Conservation (phyloP, 306 rosid genomes). For the Arachis stenosperma region DNA sequence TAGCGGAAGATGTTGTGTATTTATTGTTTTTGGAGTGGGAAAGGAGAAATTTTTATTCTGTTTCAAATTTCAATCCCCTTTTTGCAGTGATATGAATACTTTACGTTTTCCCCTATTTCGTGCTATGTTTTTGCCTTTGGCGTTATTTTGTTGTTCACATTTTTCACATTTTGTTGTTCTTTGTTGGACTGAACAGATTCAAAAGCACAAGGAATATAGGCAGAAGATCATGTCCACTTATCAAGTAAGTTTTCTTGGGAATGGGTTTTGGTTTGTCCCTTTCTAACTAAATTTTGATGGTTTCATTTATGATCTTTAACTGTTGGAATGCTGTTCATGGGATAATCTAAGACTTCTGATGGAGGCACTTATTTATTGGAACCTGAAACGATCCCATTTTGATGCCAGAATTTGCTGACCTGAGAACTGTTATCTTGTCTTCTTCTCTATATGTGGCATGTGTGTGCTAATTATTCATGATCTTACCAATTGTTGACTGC, state of each 20-base stretch:
- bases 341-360: slow-evolving; percentile 17
- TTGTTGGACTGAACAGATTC: slow-evolving; percentile 60
- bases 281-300: slow-evolving; percentile 9
- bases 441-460: slow-evolving; percentile 28
- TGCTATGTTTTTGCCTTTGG: slow-evolving; percentile 1
- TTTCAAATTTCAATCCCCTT: background rate
- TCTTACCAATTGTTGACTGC: slow-evolving; percentile 21
- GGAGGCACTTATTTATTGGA: slow-evolving; percentile 7
- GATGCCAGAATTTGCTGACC: slow-evolving; percentile 8
- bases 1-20: background rate
- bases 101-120: background rate
- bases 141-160: slow-evolving; percentile 15
- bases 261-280: slow-evolving; percentile 10
- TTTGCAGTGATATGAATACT: background rate
- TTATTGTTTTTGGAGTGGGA: slow-evolving; percentile 10
- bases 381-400: slow-evolving; percentile 27
- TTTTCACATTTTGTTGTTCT: slow-evolving; percentile 23
- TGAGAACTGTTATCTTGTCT: slow-evolving; percentile 28
- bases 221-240: slow-evolving; percentile 66
- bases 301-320: slow-evolving; percentile 28
- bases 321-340: slow-evolving; percentile 24
- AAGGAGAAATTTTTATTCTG: background rate
- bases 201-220: slow-evolving; percentile 79
- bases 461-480: slow-evolving; percentile 13
- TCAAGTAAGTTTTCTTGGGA: slow-evolving; percentile 54